These are phyloP conservation scores for Phaeolepiota aurea DNA, from an alignment of 768 basidiomycete species.

Conservation along the genomic window DNA sequence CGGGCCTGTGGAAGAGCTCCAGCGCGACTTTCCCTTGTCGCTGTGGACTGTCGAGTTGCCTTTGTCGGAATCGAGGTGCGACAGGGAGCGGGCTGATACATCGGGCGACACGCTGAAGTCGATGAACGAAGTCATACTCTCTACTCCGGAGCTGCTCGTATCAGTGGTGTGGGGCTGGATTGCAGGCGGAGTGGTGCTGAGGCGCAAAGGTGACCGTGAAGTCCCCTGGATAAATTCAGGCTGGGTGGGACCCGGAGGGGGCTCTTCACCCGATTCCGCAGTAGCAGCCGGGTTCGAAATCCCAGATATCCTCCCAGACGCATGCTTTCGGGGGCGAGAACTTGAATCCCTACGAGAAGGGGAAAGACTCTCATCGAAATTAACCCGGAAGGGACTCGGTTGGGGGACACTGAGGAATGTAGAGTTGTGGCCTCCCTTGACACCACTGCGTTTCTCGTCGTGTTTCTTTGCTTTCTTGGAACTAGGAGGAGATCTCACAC, in stretches of 20 bases:
- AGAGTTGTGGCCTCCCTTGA: no score
- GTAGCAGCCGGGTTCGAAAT: not conserved
- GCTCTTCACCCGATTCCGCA: slow-evolving; percentile 2
- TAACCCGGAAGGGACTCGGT: slow-evolving; percentile 40
- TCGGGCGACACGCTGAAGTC: slow-evolving; percentile 27
- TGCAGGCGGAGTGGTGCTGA: slow-evolving; percentile 18
- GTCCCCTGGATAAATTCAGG: slow-evolving; percentile 12
- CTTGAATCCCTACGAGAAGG: not conserved
- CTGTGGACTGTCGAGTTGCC: not conserved
- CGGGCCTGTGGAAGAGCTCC: slow-evolving; percentile 32
- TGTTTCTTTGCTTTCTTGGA: not conserved
- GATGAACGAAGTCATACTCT: slow-evolving; percentile 21
- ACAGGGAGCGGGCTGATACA: slow-evolving; percentile 16
- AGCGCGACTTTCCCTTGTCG: slow-evolving; percentile 21
- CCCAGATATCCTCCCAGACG: no score
- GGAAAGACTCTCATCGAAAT: slow-evolving; percentile 15
- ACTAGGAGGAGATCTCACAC: not conserved
- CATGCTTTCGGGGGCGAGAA: no score
- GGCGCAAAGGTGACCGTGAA: slow-evolving; percentile 5
- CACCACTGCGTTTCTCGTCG: not conserved
- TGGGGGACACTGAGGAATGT: slow-evolving; percentile 16
- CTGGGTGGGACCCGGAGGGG: slow-evolving; percentile 2
- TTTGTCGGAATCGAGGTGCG: slow-evolving; percentile 6
- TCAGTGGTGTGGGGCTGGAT: slow-evolving; percentile 8
- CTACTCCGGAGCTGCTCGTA: slow-evolving; percentile 1